Evolutionary conservation across 768 basidiomycete genomes (phyloP), one percentile per base, ranked within the genome.

Genomic region (Naganishia antarctica): DNA sequence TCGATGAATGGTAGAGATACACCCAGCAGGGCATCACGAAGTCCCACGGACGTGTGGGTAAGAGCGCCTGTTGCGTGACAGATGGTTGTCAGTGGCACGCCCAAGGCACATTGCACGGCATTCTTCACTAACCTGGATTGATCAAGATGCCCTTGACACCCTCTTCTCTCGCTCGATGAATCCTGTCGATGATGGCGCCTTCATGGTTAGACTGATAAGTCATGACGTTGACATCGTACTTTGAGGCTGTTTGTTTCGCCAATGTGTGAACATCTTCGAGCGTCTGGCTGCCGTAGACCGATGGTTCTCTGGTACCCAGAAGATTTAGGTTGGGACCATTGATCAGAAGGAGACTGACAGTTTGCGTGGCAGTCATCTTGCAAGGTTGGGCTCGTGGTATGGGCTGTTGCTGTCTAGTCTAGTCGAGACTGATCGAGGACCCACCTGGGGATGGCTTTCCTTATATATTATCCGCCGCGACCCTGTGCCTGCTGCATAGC

Each of bases 261-360:
- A 63, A 51, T 4, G 9, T 29, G n/a, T 63, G 64, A 23, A 70
- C 70, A 31, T 71, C 70, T 40, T 66, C 44, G 21, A 71, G 66
- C 2, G 70, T 71, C 25, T 69, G 67, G 18, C 67, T 45, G 45
- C 70, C 70, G 69, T 71, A 71, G 51, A 70, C 70, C 43, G 67
- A 63, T 11, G 71, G 71, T 49, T 72, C 71, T 13, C 71, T 48
- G 15, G 68, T 67, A 12, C 71, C 71, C 25, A 72, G 60, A 1
- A 72, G 61, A 61, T 72, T 72, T 23, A 72, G 66, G 51, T 72
- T 72, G 23, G 71, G 71, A 49, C 71, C 71, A 64, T 72, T 70
- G 65, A 72, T 70, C 11, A 72, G 51, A 26, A 72, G 69, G 40
- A 72, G 53, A 40, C 16, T 41, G 53, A 57, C 37, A 37, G 15